These are phyloP conservation scores for Chrysanthemum lavandulifolium DNA, from an alignment of 129 eudicot species.

Conservation along the genomic window DNA sequence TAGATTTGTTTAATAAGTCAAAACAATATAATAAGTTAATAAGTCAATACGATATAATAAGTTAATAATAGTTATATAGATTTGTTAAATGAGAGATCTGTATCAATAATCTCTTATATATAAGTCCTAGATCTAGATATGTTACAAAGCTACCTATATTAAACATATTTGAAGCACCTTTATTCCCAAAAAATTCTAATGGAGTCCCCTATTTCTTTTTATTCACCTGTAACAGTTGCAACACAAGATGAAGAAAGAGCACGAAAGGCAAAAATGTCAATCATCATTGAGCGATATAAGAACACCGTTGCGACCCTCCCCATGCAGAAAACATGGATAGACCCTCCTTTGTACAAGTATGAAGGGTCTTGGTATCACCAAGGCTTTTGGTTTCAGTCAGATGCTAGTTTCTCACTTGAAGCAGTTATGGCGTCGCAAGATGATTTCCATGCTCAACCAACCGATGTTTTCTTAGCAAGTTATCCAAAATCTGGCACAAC, in stretches of 20 bases:
- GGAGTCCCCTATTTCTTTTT: constrained; percentile 3
- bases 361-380: constrained; percentile 35
- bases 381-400: constrained; percentile 14
- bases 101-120: no score
- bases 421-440: constrained; percentile 29
- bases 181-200: background rate
- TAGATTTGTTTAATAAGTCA: no score
- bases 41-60: no score
- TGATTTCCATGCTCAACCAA: constrained; percentile 25
- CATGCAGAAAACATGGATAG: constrained; percentile 7
- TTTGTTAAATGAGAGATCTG: no score
- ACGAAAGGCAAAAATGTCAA: constrained; percentile 11
- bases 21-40: no score
- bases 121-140: no score
- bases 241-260: constrained; percentile 24
- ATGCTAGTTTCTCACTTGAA: constrained; percentile 16
- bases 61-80: no score
- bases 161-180: background rate
- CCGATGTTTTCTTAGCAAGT: constrained; percentile 31
- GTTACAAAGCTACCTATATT: background rate
- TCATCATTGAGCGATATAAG: constrained; percentile 11
- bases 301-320: constrained; percentile 21
- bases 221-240: constrained; percentile 17
- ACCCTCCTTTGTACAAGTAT: constrained; percentile 12
- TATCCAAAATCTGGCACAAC: constrained; percentile 42